Evolutionary conservation across 1,284 basidiomycete species (phyloP).

Genomic region (Ganoderma lucidum): DNA sequence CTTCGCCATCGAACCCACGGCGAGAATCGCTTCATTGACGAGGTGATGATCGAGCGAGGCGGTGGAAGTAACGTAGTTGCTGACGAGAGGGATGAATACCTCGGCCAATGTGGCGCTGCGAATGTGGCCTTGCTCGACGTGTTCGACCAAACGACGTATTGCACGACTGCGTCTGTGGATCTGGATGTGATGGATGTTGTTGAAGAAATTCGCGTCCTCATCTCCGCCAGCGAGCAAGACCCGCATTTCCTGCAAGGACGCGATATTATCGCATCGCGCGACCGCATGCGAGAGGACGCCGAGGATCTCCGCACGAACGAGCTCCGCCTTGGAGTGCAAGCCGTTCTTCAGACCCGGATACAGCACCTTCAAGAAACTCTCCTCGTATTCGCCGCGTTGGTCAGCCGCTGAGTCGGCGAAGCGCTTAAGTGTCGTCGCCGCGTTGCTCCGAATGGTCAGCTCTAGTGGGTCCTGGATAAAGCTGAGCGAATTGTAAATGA

Average conservation of each 20-base stretch:
- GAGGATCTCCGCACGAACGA: constrained; percentile 90
- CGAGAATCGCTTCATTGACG: constrained; percentile 88
- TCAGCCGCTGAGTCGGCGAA: constrained; percentile 74
- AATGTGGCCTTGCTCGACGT: constrained; percentile 75
- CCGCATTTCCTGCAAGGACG: constrained; percentile 79
- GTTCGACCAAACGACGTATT: constrained; percentile 85
- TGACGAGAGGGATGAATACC: constrained; percentile 88
- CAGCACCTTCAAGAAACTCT: constrained; percentile 71
- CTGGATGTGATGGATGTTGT: constrained; percentile 96
- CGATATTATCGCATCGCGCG: constrained; percentile 67
- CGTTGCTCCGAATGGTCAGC: constrained; percentile 87
- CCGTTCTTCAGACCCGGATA: constrained; percentile 87
- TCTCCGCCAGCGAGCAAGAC: constrained; percentile 90
- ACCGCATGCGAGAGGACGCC: constrained; percentile 84
- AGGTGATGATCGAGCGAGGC: constrained; percentile 88
- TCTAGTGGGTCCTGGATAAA: constrained; percentile 93
- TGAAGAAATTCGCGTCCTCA: constrained; percentile 97
- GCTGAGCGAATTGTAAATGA: constrained; percentile 87
- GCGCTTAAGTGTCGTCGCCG: constrained; percentile 78
- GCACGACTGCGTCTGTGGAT: constrained; percentile 91
- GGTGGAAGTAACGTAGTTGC: constrained; percentile 80
- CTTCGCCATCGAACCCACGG: constrained; percentile 80
- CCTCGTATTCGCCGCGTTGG: constrained; percentile 54
- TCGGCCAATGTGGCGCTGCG: constrained; percentile 82
- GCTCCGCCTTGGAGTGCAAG: constrained; percentile 83